Evolutionary conservation across 805 yeast genomes (phyloP).

Genomic region (Scheffersomyces stipitis): DNA sequence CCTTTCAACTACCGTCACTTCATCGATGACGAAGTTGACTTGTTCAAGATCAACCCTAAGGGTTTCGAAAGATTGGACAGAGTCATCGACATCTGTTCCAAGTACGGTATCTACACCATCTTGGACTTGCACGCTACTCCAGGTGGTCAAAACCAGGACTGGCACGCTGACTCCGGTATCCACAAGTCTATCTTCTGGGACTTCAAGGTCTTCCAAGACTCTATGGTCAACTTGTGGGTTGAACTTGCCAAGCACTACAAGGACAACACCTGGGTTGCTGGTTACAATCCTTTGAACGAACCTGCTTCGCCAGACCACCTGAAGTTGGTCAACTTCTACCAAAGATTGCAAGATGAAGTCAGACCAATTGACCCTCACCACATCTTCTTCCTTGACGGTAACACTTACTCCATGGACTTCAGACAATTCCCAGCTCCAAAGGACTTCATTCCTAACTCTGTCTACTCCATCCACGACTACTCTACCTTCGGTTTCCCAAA

Average conservation of each 20-base stretch:
- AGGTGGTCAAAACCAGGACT: conserved; percentile 56
- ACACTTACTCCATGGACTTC: conserved; percentile 53
- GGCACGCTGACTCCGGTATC: conserved; percentile 51
- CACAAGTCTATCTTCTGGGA: conserved; percentile 52
- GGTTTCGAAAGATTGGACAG: conserved; percentile 48
- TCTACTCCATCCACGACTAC: conserved; percentile 54
- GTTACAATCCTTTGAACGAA: conserved; percentile 55
- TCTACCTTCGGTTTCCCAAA: conserved; percentile 46
- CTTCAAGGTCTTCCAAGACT: conserved; percentile 48
- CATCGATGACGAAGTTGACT: conserved; percentile 45
- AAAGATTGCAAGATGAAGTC: conserved; percentile 36
- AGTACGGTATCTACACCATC: conserved; percentile 47
- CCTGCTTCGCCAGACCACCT: conserved; percentile 47
- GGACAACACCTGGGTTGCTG: conserved; percentile 51
- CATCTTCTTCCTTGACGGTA: conserved; percentile 49
- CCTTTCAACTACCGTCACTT: conserved; percentile 56
- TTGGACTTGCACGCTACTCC: conserved; percentile 51
- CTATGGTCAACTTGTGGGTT: conserved; percentile 45
- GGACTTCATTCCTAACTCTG: conserved; percentile 39
- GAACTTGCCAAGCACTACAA: conserved; percentile 46
- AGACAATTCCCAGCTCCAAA: conserved; percentile 40
- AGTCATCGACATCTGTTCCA: conserved; percentile 44
- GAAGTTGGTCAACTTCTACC: conserved; percentile 41
- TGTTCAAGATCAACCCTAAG: conserved; percentile 40
- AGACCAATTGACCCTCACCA: conserved; percentile 49